phyloP scores from a whole-genome alignment of 2,329 filamentous ascomycete species.

The Eutypella sp. region DNA sequence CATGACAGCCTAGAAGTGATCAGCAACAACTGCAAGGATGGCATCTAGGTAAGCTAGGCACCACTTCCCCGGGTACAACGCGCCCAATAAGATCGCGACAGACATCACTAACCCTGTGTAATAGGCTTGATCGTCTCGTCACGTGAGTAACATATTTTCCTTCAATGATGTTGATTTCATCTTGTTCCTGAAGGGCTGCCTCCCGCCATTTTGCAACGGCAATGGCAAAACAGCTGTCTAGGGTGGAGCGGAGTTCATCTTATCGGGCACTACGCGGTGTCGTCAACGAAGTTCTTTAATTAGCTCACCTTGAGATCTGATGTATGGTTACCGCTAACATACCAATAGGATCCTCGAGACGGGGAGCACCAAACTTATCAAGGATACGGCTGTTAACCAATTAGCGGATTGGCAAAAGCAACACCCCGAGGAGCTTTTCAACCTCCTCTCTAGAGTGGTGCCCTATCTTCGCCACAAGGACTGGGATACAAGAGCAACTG shows the following conservation, averaged over 20 bases:
- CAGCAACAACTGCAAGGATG: conserved; percentile 53
- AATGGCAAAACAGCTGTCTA: too few species aligned
- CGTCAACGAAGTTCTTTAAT: not conserved
- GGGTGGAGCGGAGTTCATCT: too few species aligned
- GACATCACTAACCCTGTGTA: conserved; percentile 28
- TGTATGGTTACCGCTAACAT: conserved; percentile 4
- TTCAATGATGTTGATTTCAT: not conserved
- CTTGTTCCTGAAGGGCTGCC: not conserved
- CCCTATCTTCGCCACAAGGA: conserved; percentile 92
- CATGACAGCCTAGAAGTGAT: conserved; percentile 24
- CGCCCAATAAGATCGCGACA: conserved; percentile 14
- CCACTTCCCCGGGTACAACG: conserved; percentile 2
- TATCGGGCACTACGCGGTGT: too few species aligned
- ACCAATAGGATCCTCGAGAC: conserved; percentile 80
- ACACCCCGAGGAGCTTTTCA: conserved; percentile 96
- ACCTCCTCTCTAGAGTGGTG: conserved; percentile 87
- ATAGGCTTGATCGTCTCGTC: conserved; percentile 77
- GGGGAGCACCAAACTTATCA: conserved; percentile 90
- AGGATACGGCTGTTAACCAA: conserved; percentile 95
- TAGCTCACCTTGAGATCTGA: not conserved
- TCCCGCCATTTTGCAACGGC: too few species aligned
- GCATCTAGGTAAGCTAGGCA: conserved; percentile 51
- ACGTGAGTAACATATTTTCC: conserved; percentile 59
- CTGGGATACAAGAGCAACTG: conserved; percentile 93
- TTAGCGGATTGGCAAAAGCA: conserved; percentile 97